Conservation (phyloP, 768 basidiomycete species). For the Mrakia frigida region DNA sequence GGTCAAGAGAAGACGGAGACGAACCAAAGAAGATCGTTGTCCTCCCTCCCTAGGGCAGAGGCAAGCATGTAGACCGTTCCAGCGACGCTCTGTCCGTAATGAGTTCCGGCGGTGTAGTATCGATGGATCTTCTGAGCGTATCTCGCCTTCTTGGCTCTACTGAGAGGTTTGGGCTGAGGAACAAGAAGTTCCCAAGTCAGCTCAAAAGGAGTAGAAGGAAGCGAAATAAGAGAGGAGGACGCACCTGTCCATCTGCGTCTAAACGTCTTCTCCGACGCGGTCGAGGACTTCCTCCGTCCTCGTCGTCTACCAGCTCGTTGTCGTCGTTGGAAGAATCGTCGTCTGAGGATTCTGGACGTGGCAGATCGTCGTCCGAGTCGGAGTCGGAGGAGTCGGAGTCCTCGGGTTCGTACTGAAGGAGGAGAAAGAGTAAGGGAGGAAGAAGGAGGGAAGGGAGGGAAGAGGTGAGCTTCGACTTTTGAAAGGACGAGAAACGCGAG, state of each 20-base stretch:
- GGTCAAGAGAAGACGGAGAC: constrained; percentile 32
- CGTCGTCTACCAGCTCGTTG: constrained; percentile 36
- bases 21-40: constrained; percentile 90
- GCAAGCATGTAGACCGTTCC: constrained; percentile 85
- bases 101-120: constrained; percentile 79
- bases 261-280: constrained; percentile 35
- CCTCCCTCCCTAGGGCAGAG: constrained; percentile 80
- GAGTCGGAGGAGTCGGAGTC: constrained; percentile 57
- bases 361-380: constrained; percentile 47
- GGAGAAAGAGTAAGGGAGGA: not conserved
- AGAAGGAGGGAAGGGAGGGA: not conserved
- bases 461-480: not conserved
- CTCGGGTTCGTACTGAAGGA: constrained; percentile 66
- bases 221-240: not conserved
- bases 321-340: constrained; percentile 35
- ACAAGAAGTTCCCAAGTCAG: constrained; percentile 17
- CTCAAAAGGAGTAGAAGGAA: constrained; percentile 1
- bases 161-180: constrained; percentile 27
- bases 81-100: constrained; percentile 82
- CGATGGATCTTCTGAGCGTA: constrained; percentile 53
- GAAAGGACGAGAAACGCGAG: not conserved
- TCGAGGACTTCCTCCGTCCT: constrained; percentile 31
- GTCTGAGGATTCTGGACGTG: constrained; percentile 38
- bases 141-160: constrained; percentile 1
- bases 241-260: constrained; percentile 20